Conservation (phyloP, 768 basidiomycete species). For the Cystobasidium ongulense region DNA sequence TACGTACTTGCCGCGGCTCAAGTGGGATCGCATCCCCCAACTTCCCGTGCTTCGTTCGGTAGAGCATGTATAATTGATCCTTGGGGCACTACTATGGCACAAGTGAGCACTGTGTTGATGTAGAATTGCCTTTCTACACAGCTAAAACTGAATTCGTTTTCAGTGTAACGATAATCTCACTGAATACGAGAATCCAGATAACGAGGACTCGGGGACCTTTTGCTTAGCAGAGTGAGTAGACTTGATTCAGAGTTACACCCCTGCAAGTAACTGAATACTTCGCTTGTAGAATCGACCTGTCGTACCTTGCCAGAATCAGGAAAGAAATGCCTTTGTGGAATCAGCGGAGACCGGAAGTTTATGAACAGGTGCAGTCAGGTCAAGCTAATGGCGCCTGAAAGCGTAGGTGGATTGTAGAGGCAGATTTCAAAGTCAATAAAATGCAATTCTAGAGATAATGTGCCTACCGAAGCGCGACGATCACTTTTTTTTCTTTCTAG, state of each 20-base stretch:
- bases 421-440: too few relatives aligned
- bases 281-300: conserved; percentile 32
- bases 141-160: not conserved
- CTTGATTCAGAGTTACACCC: not conserved
- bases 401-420: too few relatives aligned
- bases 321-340: conserved; percentile 38
- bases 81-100: conserved; percentile 39
- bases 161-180: conserved; percentile 10
- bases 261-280: not conserved
- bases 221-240: conserved; percentile 25
- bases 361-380: not conserved
- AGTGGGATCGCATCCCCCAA: conserved; percentile 29
- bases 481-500: too few relatives aligned
- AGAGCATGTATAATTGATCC: conserved; percentile 39
- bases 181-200: conserved; percentile 15
- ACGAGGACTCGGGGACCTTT: conserved; percentile 33
- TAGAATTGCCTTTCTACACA: not conserved
- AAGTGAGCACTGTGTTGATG: not conserved
- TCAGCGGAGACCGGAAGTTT: conserved; percentile 37
- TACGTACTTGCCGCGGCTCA: conserved; percentile 42
- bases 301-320: conserved; percentile 33
- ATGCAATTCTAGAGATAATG: too few relatives aligned
- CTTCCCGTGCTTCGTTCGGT: conserved; percentile 33
- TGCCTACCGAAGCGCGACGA: too few relatives aligned
- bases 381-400: not conserved